phyloP scores from a whole-genome alignment of 805 yeast species.

The Candida dajiaensis region DNA sequence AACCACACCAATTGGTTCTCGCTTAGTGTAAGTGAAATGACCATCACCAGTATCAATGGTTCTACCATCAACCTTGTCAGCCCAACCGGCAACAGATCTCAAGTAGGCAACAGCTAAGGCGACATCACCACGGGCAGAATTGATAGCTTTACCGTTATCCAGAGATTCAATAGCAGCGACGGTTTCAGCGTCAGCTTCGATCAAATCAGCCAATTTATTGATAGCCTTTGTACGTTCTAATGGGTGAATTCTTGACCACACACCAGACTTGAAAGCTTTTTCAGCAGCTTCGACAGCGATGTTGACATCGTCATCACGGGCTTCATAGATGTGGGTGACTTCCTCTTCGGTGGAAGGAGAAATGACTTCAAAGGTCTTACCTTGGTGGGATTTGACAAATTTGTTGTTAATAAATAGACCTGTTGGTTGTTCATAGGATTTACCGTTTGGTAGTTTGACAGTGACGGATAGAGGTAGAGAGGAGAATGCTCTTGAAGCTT shows the following conservation, averaged over 20 bases:
- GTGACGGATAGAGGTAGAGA: conserved; percentile 6
- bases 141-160: conserved; percentile 12
- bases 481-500: not conserved
- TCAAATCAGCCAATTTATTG: conserved; percentile 10
- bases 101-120: conserved; percentile 8
- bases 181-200: conserved; percentile 8
- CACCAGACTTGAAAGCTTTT: conserved; percentile 9
- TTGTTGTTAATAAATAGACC: conserved; percentile 12
- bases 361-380: conserved; percentile 10
- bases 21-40: conserved; percentile 7
- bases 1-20: conserved; percentile 14
- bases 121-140: conserved; percentile 12
- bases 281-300: conserved; percentile 10
- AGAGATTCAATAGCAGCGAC: conserved; percentile 8
- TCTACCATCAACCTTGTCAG: conserved; percentile 13
- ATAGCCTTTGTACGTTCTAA: conserved; percentile 9
- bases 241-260: conserved; percentile 9
- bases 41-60: conserved; percentile 8
- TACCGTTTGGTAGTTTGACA: conserved; percentile 9
- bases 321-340: conserved; percentile 9
- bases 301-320: conserved; percentile 7
- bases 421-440: conserved; percentile 11
- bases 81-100: conserved; percentile 14
- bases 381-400: conserved; percentile 7
- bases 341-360: conserved; percentile 11